Base-by-base conservation (phyloP, 2,329 filamentous ascomycete genomes). In the Fusarium ambrosium region DNA sequence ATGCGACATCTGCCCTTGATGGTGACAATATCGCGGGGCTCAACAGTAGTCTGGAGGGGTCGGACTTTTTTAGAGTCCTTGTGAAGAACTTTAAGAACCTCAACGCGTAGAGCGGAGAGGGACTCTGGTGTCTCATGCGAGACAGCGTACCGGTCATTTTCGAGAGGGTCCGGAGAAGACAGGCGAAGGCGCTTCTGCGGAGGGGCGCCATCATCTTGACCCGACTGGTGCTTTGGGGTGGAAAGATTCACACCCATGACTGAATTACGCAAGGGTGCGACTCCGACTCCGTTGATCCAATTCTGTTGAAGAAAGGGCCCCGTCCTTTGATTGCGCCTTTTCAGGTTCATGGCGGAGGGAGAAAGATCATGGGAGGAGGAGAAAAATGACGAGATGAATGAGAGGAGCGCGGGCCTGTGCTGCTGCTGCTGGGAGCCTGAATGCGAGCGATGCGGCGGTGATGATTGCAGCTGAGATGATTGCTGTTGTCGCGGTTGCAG, bases 301-400 rank as follows among this genome's bases (percentile, higher is more conserved):
- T 87, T 89, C 79, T 88, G 86, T 75, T 89, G 87, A 69, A 90
- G 86, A 80, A 88, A 90, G 70, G 89, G 88, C 66, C 87, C 82
- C 76, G 83, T 85, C 82, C 86, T 86, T 81, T 85, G 84, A 78
- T 83, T 86, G 72, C 84, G 83, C 79, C 81, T 84, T 78, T 84
- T 82, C 77, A 83, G 81, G 79, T 86, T 86, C 88, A 90, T 90
- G 82, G 81, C 82, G 80, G 80, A 74, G 74, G 79, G 79, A 80
- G 80, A 76, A 76, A 74, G 78, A 76, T 80, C 81, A 83, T 82
- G 77, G 76, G 79, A 79, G 64, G 73, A 66, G 45, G 63, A 62
- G 62, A 55, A 64, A 56, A 66, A 68, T 60, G 61, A 62, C 60
- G 67, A 70, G 64, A 59, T 29, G 60, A 71, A 56, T 51, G 62